Conservation (phyloP, 2,329 filamentous ascomycete species). For the Colletotrichum lupini region DNA sequence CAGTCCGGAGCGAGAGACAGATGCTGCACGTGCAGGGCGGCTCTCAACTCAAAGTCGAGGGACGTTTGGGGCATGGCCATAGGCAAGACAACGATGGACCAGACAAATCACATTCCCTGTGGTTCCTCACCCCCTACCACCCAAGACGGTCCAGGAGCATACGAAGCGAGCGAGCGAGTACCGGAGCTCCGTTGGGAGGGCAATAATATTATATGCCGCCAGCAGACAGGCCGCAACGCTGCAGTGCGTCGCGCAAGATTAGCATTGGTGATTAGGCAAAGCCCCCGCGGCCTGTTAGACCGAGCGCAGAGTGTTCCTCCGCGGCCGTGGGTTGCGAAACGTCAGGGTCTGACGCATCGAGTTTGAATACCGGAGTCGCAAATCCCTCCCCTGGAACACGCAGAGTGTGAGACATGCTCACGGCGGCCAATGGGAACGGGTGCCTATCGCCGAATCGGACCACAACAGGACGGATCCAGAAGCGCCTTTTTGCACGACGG, state of each 20-base stretch:
- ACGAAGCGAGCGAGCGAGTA: constrained; percentile 22
- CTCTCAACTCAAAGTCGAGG: constrained; percentile 5
- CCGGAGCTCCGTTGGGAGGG: constrained; percentile 31
- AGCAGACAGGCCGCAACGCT: not conserved
- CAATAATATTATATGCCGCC: constrained; percentile 19
- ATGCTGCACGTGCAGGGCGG: constrained; percentile 23
- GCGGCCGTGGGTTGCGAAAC: constrained; percentile 32
- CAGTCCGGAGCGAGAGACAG: constrained; percentile 27
- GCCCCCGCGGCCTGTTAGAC: constrained; percentile 32
- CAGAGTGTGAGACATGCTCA: constrained; percentile 35
- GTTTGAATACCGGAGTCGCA: constrained; percentile 37
- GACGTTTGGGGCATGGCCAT: not conserved
- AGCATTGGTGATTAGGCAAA: constrained; percentile 9
- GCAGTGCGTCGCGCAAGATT: not conserved
- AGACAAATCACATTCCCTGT: not conserved
- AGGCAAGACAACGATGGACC: not conserved
- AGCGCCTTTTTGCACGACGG: constrained; percentile 32
- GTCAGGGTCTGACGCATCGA: constrained; percentile 34
- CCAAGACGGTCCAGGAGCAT: not conserved
- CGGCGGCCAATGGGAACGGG: constrained; percentile 32
- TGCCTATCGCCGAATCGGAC: constrained; percentile 37
- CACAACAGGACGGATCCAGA: constrained; percentile 35
- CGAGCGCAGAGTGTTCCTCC: constrained; percentile 34
- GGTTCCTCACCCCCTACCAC: not conserved
- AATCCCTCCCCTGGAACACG: constrained; percentile 34